Evolutionary conservation across 1,139 yeast genomes (phyloP), one percentile per base, ranked within the genome.

Genomic region (Hanseniaspora gamundiae): DNA sequence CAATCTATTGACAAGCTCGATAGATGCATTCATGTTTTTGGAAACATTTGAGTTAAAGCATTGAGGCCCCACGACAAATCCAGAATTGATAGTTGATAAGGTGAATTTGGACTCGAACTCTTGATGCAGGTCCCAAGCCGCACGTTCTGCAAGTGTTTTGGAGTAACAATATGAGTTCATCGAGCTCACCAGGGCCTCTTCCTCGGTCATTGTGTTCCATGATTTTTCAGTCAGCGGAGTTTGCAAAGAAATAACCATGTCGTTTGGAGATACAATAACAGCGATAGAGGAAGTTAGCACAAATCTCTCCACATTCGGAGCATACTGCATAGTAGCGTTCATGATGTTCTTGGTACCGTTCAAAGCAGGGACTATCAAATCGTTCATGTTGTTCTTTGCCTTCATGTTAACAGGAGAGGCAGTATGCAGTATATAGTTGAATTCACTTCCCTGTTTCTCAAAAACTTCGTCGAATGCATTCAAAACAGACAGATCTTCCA

Each of bases 211-310:
- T 21, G 54, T 55, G 47, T 67, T 69, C 75, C 75, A 71, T 4
- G 57, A 44, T 6, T 57, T 49, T 50, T 69, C 73, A 16, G 50
- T 54, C 20, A 49, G 44, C 10, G 46, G 48, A 14, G 43, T 28
- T 13, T 40, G 39, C 8, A 39, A 17, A 16, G 47, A 44, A 20
- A 28, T n/a, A n/a, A n/a, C 38, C 8, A 17, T 11, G 14, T 43
- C 45, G 11, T 16, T 35, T 4, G 29, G 10, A 19, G 46, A 41
- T 9, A 42, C 38, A 33, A 52, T 42, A 1, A 71, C 61, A 1
- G 79, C 68, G 17, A 64, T 65, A 2, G 80, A 73, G 0, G 80
- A 74, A 1, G 82, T 76, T 29, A 73, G 54, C 7, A 75, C 78
- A 39, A 77, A 71, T 31, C 68, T 64, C 45, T 67, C 69, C 39